Base-by-base conservation (phyloP, 176 grass and related monocot genomes). In the Secale cereale region DNA sequence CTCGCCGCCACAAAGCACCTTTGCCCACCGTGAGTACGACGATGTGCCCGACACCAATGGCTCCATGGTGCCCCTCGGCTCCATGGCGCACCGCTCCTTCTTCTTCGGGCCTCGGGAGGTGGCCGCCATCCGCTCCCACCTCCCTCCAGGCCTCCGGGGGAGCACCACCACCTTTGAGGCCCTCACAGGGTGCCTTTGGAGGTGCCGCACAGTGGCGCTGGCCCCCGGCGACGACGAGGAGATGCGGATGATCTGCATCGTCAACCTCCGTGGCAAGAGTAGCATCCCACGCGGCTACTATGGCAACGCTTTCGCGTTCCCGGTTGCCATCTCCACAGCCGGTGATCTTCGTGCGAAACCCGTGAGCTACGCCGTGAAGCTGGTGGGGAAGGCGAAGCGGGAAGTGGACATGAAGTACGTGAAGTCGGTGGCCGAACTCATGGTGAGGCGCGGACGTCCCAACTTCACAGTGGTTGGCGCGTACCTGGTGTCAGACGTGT, bases 191-290 rank as follows among this genome's bases (percentile, higher is more conserved):
- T 91, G 87, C 66, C 80, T 95, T 0, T 95, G 95, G 92, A 85
- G 76, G 80, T 91, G 89, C 66, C 91, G 95, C 73, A 98, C 95
- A 0, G 36, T 25, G 10, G 95, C 95, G 6, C 71, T 95, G n/a
- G 73, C 89, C 1, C 80, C 91, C 0, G 87, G 84, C 39, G 87
- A 77, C 8, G 87, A 91, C 30, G 91, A 98, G 91, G 89, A 87
- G 85, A 90, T 97, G 85, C 86, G 92, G 32, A 88, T 97, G 8
- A 88, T 94, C 60, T 93, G 85, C 85, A 75, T 93, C 23, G 95
- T 91, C 1, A 93, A 85, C 77, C 87, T 87, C 8, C 87, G 95
- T 6, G 89, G 95, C 22, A 14, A 0, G 36, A 86, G 91, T 43
- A 26, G 23, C 68, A 61, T 97, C 41, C 95, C 92, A 0, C 14